These are phyloP conservation scores for Sanghuangporus weigelae DNA, from an alignment of 1,284 basidiomycete genomes.

Conservation along the genomic window DNA sequence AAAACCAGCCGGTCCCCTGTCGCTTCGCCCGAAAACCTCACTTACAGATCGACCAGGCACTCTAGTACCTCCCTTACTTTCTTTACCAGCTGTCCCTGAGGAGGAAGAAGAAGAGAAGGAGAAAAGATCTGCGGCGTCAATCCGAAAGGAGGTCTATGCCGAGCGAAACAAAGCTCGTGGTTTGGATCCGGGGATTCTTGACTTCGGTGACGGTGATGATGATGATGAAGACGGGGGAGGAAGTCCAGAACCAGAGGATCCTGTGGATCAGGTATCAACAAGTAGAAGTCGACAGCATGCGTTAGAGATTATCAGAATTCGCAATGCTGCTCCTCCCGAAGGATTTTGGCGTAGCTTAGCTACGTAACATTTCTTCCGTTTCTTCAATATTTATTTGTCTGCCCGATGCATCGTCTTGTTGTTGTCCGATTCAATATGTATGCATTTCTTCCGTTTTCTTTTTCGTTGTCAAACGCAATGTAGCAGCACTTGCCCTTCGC, in stretches of 20 bases:
- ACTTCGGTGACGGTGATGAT: constrained; percentile 37
- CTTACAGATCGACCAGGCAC: constrained; percentile 33
- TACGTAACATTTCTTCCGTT: not conserved
- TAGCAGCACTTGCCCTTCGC: too few relatives aligned
- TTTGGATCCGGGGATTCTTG: constrained; percentile 63
- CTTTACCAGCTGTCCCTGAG: constrained; percentile 19
- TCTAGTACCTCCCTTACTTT: constrained; percentile 22
- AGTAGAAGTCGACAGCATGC: constrained; percentile 52
- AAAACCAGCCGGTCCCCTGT: constrained; percentile 35
- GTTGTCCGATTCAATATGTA: not conserved
- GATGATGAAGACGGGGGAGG: constrained; percentile 22
- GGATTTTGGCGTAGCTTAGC: constrained; percentile 69
- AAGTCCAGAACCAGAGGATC: constrained; percentile 28
- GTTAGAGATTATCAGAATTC: constrained; percentile 58
- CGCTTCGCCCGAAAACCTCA: constrained; percentile 49
- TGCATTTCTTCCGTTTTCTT: too few relatives aligned
- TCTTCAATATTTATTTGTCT: not conserved
- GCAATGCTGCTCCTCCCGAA: constrained; percentile 53
- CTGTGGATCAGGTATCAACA: constrained; percentile 24
- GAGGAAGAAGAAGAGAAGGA: constrained; percentile 14
- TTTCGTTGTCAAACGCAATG: too few relatives aligned
- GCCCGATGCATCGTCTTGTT: not conserved
- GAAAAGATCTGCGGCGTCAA: constrained; percentile 38
- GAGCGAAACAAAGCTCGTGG: constrained; percentile 58
- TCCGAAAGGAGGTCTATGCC: constrained; percentile 57